A percentile compares a stretch with the other conserved stretches of the same genome.
These are phyloP conservation scores for Fraxinus ornus DNA, from an alignment of 305 asterid species.

Conservation along the genomic window DNA sequence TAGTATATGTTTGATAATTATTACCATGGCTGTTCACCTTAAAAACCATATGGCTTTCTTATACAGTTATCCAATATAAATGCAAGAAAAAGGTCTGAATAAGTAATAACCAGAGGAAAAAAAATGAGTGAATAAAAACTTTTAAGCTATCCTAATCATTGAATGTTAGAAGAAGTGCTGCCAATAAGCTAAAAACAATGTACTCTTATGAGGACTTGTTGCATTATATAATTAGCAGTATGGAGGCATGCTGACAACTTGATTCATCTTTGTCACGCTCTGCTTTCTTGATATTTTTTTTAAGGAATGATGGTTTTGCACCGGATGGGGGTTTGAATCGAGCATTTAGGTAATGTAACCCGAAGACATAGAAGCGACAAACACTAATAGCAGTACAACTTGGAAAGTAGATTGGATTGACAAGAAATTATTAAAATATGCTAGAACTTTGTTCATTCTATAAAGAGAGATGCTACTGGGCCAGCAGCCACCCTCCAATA, in stretches of 20 bases:
- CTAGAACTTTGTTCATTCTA: background rate
- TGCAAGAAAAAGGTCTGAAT: constrained; percentile 22
- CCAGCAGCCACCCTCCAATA: too few relatives aligned
- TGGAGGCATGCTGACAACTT: constrained; percentile 37
- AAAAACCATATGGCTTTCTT: constrained; percentile 23
- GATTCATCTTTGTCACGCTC: constrained; percentile 17
- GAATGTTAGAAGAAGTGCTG: constrained; percentile 40
- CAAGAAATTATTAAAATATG: background rate
- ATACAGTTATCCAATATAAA: constrained; percentile 42
- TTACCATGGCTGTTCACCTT: constrained; percentile 38
- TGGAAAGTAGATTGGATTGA: background rate
- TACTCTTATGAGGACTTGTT: constrained; percentile 35
- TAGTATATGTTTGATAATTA: constrained; percentile 19
- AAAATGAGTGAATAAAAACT: constrained; percentile 6
- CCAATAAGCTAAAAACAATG: constrained; percentile 26
- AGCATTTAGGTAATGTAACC: background rate
- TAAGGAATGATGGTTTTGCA: background rate
- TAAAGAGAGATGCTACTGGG: too few relatives aligned
- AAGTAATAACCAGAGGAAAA: constrained; percentile 19
- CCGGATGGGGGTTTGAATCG: background rate
- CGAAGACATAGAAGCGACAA: background rate
- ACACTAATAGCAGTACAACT: background rate
- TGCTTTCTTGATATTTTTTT: background rate
- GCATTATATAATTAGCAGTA: constrained; percentile 38
- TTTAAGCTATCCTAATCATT: constrained; percentile 40